Base-by-base conservation (phyloP, 306 rosid genomes). In the Gleditsia sinensis region DNA sequence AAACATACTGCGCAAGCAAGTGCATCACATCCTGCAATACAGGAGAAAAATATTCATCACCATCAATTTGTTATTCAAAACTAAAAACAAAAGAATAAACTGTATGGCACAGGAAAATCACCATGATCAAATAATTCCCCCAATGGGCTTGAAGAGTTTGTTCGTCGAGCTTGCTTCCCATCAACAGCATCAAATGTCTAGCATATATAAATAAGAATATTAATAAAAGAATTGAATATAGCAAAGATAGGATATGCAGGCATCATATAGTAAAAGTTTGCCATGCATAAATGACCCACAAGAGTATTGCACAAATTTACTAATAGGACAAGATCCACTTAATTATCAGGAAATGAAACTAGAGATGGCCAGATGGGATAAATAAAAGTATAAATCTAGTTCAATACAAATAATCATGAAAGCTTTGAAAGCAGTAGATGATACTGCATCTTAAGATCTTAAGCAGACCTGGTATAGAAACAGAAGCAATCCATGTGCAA, bases 91-190 rank as follows among this genome's bases (percentile, higher is more conserved):
- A 36, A 42, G 57, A 76, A 14, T 20, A 62, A 34, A 49, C 64
- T 51, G 37, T 53, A 51, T 12, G 14, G 69, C 16, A 32, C 65
- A 63, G 66, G 69, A 32, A 78, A 72, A 74, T 80, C 75, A 95
- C 99, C 98, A 80, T 95, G 98, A 80, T 92, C 99, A 74, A 95
- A 95, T 68, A 92, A 91, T 88, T 92, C 99, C 74, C 99, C 99
- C 49, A 95, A 69, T 60, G 99, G 99, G 76, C 99, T 95, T 1
- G 98, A 90, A 81, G 99, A 95, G 84, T 67, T 92, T 68, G 99
- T 95, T 51, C 98, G 88, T 64, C 99, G 81, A 56, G 99, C 98
- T 95, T 95, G 99, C 84, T 95, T 95, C 74, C 98, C 99, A 79
- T 95, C 99, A 82, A 92, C 98, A 67, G 97, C 98, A 81, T 95